Base-by-base conservation (phyloP, 148 eudicot species). In the Pouteria glomerata region DNA sequence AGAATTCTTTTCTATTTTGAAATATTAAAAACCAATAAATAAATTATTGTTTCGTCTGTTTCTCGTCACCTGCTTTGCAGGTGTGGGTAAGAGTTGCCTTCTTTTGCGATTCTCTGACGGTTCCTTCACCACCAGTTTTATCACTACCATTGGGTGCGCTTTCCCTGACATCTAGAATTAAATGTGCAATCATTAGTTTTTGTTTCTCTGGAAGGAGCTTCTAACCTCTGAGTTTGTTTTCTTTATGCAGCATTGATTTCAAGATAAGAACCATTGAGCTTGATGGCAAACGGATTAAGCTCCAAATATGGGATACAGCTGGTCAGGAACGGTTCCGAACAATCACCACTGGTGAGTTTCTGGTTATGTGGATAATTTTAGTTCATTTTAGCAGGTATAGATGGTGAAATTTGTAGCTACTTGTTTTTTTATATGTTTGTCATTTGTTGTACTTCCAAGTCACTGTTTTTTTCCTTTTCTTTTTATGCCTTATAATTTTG, bases 81-180 rank as follows among this genome's bases (percentile, higher is more conserved):
- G 98, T 84, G 96, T 90, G 80, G 97, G 96, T 66, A 92, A 92
- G 89, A 92, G 97, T 89, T 92, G 97, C 74, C 97, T 92, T 68
- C 97, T 90, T 62, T 85, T 92, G 85, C 98, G 98, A 69, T 92
- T 92, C 76, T 92, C 98, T 71, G 98, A 90, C 84, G 98, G 98
- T 64, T 92, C 98, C 70, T 90, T 92, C 84, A 92, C 98, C 2
- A 92, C 96, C 47, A 92, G 96, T 76, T 92, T 92, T 80, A 90
- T 92, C 80, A 92, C 98, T 39, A 93, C 98, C 69, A 93, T 93
- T 69, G 98, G 98, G 96, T 93, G 71, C 72, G 83, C 63, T 29
- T 50, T 55, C 47, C 56, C 31, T 44, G 16, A 37, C 50, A 63
- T 37, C 35, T 41, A 2, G 8, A 29, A 39, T 47, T 55, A 53